phyloP scores from a whole-genome alignment of 78 protist genomes.

The Goniomonas avonlea region DNA sequence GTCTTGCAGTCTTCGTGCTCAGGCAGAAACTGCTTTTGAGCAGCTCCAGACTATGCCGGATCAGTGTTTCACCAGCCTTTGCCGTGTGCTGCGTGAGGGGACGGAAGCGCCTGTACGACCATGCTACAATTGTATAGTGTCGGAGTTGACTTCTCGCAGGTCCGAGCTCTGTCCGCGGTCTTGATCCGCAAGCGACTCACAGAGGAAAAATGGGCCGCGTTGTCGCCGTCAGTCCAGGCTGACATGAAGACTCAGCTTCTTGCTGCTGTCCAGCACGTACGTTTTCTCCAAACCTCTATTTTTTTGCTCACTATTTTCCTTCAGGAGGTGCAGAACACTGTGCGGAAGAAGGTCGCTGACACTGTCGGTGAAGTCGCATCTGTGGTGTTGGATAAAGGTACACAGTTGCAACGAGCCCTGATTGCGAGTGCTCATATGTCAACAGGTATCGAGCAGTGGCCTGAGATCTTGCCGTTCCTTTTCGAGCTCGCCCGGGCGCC shows the following conservation, averaged over 20 bases:
- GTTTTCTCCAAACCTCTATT: too few species aligned
- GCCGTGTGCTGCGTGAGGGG: background rate
- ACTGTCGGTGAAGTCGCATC: conserved; percentile 2
- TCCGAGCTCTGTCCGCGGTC: background rate
- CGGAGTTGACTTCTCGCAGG: too few species aligned
- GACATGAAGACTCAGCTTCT: background rate
- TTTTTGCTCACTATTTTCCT: too few species aligned
- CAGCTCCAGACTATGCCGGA: background rate
- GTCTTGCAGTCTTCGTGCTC: too few species aligned
- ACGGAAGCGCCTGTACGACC: background rate
- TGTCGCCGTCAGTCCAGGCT: background rate
- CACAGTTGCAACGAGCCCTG: too few species aligned
- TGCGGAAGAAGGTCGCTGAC: background rate
- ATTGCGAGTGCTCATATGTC: too few species aligned
- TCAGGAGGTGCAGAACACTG: background rate
- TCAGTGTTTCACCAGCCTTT: background rate
- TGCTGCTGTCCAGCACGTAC: background rate
- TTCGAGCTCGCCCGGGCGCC: background rate
- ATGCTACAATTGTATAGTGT: too few species aligned
- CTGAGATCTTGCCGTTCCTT: conserved; percentile 15
- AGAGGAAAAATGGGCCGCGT: background rate
- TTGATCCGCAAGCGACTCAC: conserved; percentile 14
- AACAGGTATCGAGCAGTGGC: too few species aligned
- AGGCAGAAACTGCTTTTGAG: background rate
- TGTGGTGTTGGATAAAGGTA: background rate